Base-by-base conservation (phyloP, 2,329 filamentous ascomycete genomes). In the Pezicula neosporulosa region DNA sequence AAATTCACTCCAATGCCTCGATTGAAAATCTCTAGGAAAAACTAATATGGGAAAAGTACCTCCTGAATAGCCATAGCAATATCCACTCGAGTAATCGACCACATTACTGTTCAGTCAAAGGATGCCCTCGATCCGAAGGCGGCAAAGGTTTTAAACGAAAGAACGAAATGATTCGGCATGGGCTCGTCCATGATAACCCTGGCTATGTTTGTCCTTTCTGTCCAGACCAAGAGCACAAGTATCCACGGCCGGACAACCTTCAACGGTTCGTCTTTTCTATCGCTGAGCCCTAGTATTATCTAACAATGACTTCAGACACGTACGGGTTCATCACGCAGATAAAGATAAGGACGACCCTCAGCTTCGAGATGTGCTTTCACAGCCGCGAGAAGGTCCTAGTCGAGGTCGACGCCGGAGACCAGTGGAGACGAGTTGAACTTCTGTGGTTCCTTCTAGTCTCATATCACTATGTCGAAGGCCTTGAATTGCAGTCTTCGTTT, bases 171-270 rank as follows among this genome's bases (percentile, higher is more conserved):
- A 87, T 87, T 44, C 71, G 84, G 24, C 84, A 87, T 64, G 92
- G 93, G 1, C 79, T 97, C 3, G 94, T 97, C 4, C 94, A 99
- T 65, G 86, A 91, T 58, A 96, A 90, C 7, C 94, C 94, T 1
- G 93, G 93, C 54, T 99, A 97, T 64, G 85, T 96, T 28, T 99
- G 94, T 68, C 94, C 94, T 0, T 97, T 97, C 66, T 99, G 94
- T 68, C 88, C 90, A 1, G 91, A 96, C 63, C 81, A 91, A 59
- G 91, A 97, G 67, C 93, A 97, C 69, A 92, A 88, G 66, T 97
- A 97, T 68, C 94, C 94, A 5, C 80, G 94, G 60, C 94, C 94
- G 30, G 94, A 99, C 68, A 97, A 97, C 75, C 74, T 99, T 50
- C 93, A 97, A 74, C 85, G 93, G 90, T 95, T 76, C 58, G 80